Conservation (phyloP, 1,139 yeast species). For the Geotrichum aggregatum region DNA sequence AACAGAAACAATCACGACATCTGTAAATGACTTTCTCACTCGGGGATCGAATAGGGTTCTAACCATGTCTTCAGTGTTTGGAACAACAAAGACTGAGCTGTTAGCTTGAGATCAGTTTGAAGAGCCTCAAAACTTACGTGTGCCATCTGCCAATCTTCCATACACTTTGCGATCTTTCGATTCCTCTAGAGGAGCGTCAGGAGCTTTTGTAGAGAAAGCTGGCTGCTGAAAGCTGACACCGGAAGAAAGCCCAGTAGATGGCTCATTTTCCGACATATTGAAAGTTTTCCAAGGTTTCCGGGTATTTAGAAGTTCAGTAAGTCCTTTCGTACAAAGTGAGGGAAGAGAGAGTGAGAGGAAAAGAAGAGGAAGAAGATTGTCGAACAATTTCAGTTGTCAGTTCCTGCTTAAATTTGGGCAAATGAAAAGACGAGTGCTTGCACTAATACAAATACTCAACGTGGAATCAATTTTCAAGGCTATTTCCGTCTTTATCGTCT, state of each 20-base stretch:
- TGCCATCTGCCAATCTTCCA: conserved; percentile 23
- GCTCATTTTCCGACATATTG: conserved; percentile 10
- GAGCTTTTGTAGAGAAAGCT: neutral
- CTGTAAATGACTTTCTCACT: conserved; percentile 64
- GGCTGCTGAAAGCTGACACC: conserved; percentile 11
- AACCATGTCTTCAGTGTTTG: conserved; percentile 83
- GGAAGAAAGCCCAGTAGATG: conserved; percentile 19
- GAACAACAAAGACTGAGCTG: conserved; percentile 52
- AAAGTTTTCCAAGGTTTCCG: neutral
- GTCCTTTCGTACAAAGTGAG: neutral
- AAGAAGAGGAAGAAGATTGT: neutral
- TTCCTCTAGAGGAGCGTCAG: neutral
- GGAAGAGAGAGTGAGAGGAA: neutral
- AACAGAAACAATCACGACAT: conserved; percentile 52
- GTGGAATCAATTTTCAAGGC: no score
- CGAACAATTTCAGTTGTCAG: conserved; percentile 1
- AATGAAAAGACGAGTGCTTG: neutral
- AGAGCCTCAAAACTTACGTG: conserved; percentile 7
- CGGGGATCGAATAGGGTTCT: conserved; percentile 77
- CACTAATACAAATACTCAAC: neutral
- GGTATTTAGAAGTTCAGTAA: no score
- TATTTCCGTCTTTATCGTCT: no score
- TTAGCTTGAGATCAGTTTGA: neutral
- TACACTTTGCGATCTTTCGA: conserved; percentile 13
- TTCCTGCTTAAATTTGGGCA: no score